Evolutionary conservation across 108 stramenopile species (phyloP), one percentile per base, ranked within the genome.

Genomic region (Nannochloropsis gaditana): DNA sequence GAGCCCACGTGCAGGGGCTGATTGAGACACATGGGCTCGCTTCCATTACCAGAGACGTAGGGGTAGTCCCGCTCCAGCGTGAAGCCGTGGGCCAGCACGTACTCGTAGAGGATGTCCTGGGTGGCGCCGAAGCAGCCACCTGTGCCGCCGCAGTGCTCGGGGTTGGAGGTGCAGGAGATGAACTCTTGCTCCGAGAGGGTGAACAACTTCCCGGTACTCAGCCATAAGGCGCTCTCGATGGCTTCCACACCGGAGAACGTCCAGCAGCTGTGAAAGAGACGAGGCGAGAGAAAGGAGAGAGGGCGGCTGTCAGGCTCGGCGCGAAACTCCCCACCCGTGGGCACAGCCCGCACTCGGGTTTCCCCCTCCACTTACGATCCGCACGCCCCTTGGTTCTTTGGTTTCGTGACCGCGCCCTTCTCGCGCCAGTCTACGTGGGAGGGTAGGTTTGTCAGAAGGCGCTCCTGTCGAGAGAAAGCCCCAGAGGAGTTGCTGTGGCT

Each of bases 341-440:
- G 19, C 15, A 15, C 5, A 8, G 5, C 59, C 59, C 59, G 19
- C 59, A 0, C 4, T 8, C 59, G 19, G 15, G 19, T 73, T 73
- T 8, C 59, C 59, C 59, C 59, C 5, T 73, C 4, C 8, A 73
- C 59, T 73, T 73, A 73, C 59, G 59, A 73, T 44, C 92, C 92
- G 86, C 90, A 90, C 17, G 83, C 43, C 42, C 90, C 92, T 81
- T 92, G 92, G 87, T 92, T 89, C 87, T 91, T 91, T 5, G 91
- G 90, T 9, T 85, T 31, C n/a, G 91, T 92, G 41, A 92, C 91
- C 42, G 79, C 90, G 80, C 90, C 89, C 79, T 87, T 85, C 42
- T 82, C 2, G 21, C 45, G 45, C 89, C 90, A 91, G 89, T 91
- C 86, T 59, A 91, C 59, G n/a, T 73, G 59, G 59, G 59, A n/a